Evolutionary conservation across 2,329 filamentous ascomycete genomes (phyloP).

Genomic region (Fusarium sp.): DNA sequence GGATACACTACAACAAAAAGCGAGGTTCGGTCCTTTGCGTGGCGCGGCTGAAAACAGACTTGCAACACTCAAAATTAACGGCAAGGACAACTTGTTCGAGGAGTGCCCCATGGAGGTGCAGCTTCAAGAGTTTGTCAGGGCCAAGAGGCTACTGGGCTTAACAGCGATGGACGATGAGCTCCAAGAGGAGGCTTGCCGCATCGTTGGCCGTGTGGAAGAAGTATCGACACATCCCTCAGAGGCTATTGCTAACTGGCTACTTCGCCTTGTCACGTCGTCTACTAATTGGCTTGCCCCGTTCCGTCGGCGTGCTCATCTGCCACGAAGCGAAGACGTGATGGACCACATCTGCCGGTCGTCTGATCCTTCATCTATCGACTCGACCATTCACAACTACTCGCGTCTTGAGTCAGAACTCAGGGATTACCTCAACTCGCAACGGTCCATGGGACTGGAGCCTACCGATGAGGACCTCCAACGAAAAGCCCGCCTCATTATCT

Average conservation of each 20-base stretch:
- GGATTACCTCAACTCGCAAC: slow-evolving; percentile 61
- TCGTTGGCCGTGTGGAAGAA: slow-evolving; percentile 67
- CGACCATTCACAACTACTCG: slow-evolving; percentile 68
- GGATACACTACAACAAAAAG: slow-evolving; percentile 55
- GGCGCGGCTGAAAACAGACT: slow-evolving; percentile 60
- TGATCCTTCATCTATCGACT: slow-evolving; percentile 66
- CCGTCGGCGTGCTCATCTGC: slow-evolving; percentile 66
- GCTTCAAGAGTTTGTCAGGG: slow-evolving; percentile 64
- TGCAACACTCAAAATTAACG: slow-evolving; percentile 64
- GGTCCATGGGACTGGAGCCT: slow-evolving; percentile 59
- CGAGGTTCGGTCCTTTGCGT: slow-evolving; percentile 61
- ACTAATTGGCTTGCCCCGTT: slow-evolving; percentile 67
- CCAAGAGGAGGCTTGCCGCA: slow-evolving; percentile 67
- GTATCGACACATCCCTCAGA: slow-evolving; percentile 62
- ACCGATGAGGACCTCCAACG: slow-evolving; percentile 66
- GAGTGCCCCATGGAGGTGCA: slow-evolving; percentile 66
- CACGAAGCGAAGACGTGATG: slow-evolving; percentile 66
- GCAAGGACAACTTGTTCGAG: slow-evolving; percentile 68
- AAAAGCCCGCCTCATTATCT: slow-evolving; percentile 70
- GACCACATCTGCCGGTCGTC: slow-evolving; percentile 61
- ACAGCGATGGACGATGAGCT: slow-evolving; percentile 70
- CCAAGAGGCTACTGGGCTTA: slow-evolving; percentile 64
- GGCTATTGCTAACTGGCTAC: slow-evolving; percentile 64
- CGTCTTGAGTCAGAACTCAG: slow-evolving; percentile 66
- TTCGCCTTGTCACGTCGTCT: slow-evolving; percentile 62